Evolutionary conservation across 495 filamentous ascomycete species (phyloP).

Genomic region (Polyplosphaeria fusca): DNA sequence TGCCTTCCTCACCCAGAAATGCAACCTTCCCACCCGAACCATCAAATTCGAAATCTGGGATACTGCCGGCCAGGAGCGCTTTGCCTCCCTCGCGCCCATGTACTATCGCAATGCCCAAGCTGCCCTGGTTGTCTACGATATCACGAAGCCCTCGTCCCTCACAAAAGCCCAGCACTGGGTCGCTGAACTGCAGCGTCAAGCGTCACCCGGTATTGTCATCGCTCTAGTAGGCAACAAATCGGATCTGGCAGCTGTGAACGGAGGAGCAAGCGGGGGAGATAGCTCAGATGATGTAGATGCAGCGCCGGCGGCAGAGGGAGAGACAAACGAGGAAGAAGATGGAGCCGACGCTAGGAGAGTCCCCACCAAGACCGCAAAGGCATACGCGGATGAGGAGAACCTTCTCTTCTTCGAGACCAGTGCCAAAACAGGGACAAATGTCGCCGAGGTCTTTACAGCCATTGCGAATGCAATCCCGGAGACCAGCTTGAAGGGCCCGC

Average conservation of each 20-base stretch:
- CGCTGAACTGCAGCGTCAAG: conserved; percentile 93
- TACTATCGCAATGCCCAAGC: conserved; percentile 99
- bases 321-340: conserved; percentile 50
- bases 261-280: conserved; percentile 36
- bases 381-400: conserved; percentile 91
- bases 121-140: conserved; percentile 97
- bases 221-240: conserved; percentile 97
- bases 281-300: conserved; percentile 38
- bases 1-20: conserved; percentile 98
- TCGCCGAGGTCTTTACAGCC: conserved; percentile 94
- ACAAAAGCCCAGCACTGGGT: conserved; percentile 99
- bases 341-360: conserved; percentile 80
- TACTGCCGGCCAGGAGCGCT: conserved; percentile 97
- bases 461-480: conserved; percentile 97
- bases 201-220: conserved; percentile 96
- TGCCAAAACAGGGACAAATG: conserved; percentile 91
- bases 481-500: conserved; percentile 84
- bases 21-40: conserved; percentile 87
- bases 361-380: conserved; percentile 78
- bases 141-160: conserved; percentile 93
- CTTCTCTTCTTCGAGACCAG: conserved; percentile 97
- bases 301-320: conserved; percentile 46
- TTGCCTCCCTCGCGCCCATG: conserved; percentile 95
- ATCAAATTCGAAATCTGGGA: conserved; percentile 99
- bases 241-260: conserved; percentile 59